A percentile compares a stretch with the other conserved stretches of the same genome.
phyloP scores from a whole-genome alignment of 1,284 basidiomycete genomes.

The Trametes hirsuta region DNA sequence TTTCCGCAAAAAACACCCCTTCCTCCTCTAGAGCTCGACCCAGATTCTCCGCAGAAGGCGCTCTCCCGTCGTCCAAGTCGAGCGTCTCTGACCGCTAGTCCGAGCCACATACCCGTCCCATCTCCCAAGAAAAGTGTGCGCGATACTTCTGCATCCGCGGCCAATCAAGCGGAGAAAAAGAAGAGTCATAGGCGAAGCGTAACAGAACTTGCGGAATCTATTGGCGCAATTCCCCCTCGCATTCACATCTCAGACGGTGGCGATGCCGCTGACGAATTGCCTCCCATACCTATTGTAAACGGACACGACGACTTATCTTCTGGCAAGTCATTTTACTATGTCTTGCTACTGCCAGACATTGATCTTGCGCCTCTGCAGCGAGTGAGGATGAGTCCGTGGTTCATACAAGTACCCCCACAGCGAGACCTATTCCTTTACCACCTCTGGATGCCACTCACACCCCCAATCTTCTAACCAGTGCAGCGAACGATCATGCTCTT shows the following conservation, averaged over 20 bases:
- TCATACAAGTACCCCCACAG: slow-evolving; percentile 42
- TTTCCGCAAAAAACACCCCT: slow-evolving; percentile 41
- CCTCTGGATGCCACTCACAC: slow-evolving; percentile 25
- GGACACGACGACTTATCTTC: slow-evolving; percentile 34
- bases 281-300: slow-evolving; percentile 26
- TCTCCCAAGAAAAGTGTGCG: slow-evolving; percentile 33
- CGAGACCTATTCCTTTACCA: slow-evolving; percentile 36
- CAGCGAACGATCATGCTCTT: neutral
- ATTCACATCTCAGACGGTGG: slow-evolving; percentile 16
- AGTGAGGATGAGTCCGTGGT: slow-evolving; percentile 42
- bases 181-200: slow-evolving; percentile 34
- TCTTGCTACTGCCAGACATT: neutral
- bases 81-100: slow-evolving; percentile 20
- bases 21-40: slow-evolving; percentile 44
- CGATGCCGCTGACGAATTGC: slow-evolving; percentile 17
- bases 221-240: slow-evolving; percentile 32
- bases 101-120: slow-evolving; percentile 51
- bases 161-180: slow-evolving; percentile 16
- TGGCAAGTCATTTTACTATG: slow-evolving; percentile 33
- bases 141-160: neutral
- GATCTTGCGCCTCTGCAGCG: slow-evolving; percentile 29
- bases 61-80: slow-evolving; percentile 33
- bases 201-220: slow-evolving; percentile 36
- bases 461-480: slow-evolving; percentile 6
- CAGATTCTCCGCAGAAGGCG: slow-evolving; percentile 34